Base-by-base conservation (phyloP, 345 rosid species). In the Syzygium oleosum region DNA sequence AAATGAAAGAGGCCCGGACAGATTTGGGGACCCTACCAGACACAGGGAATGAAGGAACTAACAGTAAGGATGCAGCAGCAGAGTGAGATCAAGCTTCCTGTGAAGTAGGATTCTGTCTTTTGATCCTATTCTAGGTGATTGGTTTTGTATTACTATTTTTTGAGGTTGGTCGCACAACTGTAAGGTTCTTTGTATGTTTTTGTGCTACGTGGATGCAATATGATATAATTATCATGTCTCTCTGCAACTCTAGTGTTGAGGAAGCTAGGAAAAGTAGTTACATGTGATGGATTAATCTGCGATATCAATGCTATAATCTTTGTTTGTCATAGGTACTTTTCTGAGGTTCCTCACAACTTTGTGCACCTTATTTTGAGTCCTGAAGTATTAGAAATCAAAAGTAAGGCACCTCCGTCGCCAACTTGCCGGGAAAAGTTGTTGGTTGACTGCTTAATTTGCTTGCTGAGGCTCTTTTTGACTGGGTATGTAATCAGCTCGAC, bases 21-120 rank as follows among this genome's bases (percentile, higher is more conserved):
- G 96, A 93, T 87, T 63, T 92, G 84, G 92, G 89, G 88, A 94
- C 95, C 49, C 92, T 93, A 91, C 93, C 96, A 0, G 91, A 93
- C 25, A 87, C 93, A 5, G 88, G 87, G 90, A 90, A 85, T 55
- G 90, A 88, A 84, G 88, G 87, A 16, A 90, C 85, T 21, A 90
- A 87, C 34, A 88, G 89, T 54, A 92, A 88, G 79, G 92, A 93
- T 77, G 88, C 89, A 17, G 94, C 96, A 84, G 88, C 95, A 12
- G 95, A 92, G 92, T 94, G 87, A 95, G 17, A 84, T 79, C 86
- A 68, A 77, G 73, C 51, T 54, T 84, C 59, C 84, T 25, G 38
- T 84, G 63, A 53, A 84, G 63, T 86, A 87, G 52, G 51, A 34
- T 87, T 54, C 31, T n/a, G 52, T 52, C 41, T 19, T 3, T 54